phyloP scores from a whole-genome alignment of 2,329 filamentous ascomycete genomes.

The Cercospora brassicicola region DNA sequence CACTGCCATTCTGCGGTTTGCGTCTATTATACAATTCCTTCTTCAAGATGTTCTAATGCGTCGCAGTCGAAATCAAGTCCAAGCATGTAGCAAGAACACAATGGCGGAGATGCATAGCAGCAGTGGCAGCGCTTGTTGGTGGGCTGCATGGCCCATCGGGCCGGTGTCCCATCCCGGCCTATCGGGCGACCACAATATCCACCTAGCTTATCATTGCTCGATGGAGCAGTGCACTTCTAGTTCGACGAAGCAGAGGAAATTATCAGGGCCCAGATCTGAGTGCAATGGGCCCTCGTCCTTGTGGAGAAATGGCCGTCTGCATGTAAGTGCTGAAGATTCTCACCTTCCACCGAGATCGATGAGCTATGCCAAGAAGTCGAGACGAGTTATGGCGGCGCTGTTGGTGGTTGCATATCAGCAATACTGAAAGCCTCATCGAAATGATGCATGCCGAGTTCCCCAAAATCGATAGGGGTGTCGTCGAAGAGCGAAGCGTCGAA shows the following conservation, averaged over 20 bases:
- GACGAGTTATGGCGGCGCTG: neutral
- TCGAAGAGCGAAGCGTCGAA: slow-evolving; percentile 20
- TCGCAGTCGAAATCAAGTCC: neutral
- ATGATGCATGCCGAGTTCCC: slow-evolving; percentile 16
- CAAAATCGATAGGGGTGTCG: slow-evolving; percentile 19
- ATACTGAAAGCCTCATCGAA: slow-evolving; percentile 25
- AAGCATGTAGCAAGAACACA: neutral
- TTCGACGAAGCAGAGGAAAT: neutral
- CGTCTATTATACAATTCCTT: neutral
- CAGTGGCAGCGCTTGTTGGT: neutral
- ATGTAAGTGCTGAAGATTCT: neutral
- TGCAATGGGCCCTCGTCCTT: neutral
- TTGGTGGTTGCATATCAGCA: slow-evolving; percentile 9
- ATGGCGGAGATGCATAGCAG: neutral
- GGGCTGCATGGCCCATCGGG: slow-evolving; percentile 4
- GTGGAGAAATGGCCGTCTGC: neutral
- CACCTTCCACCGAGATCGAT: neutral
- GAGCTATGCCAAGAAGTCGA: neutral
- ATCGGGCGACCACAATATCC: slow-evolving; percentile 1
- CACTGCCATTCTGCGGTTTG: slow-evolving; percentile 16
- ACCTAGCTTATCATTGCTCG: neutral
- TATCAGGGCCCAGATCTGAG: neutral
- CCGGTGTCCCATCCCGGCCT: slow-evolving; percentile 8
- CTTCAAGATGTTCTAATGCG: neutral
- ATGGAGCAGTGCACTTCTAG: neutral